Evolutionary conservation across 2,329 filamentous ascomycete species (phyloP), one percentile per base, ranked within the genome.

Genomic region (Monilinia vaccinii-corymbosi): DNA sequence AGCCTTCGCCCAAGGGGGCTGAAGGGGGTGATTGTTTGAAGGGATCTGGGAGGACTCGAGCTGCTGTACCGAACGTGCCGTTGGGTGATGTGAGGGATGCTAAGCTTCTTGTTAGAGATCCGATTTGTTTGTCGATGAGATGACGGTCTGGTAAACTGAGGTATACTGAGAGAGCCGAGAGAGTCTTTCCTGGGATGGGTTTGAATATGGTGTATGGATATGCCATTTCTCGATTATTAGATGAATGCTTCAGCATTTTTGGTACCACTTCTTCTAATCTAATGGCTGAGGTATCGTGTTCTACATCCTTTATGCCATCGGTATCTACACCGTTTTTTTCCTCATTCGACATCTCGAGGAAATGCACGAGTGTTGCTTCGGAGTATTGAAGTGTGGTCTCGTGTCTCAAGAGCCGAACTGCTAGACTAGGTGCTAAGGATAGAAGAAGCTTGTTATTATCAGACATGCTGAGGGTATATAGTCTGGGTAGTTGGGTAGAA

Each of bases 201-300:
- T 70, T 63, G 38, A 69, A 68, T 23, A 71, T 67, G 45, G 63
- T 71, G 58, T 71, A 72, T 6, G 70, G 69, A 42, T 70, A 68
- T 49, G 66, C 66, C 63, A 71, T 66, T 57, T 70, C 70, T 52
- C 63, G 63, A 18, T 65, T 67, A 49, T 66, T 68, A 11, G 67
- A 65, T 3, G 69, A 70, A 61, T 71, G 69, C 57, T 69, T 70
- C n/a, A 72, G 60, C 45, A 72, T 45, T 60, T 66, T 71, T 11
- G 70, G 70, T 36, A 67, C 58, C 52, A 70, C 51, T 7, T 50
- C 57, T 52, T 55, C 45, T 16, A 68, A 32, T 25, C 47, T 44
- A 21, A 47, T 21, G 56, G 28, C 38, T 57, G 47, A 53, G 44
- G 61, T 60, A 9, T 47, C 18, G 36, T 32, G 25, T 32, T 38